phyloP scores from a whole-genome alignment of 1,284 basidiomycete genomes.

The Cutaneotrichosporon sp. region DNA sequence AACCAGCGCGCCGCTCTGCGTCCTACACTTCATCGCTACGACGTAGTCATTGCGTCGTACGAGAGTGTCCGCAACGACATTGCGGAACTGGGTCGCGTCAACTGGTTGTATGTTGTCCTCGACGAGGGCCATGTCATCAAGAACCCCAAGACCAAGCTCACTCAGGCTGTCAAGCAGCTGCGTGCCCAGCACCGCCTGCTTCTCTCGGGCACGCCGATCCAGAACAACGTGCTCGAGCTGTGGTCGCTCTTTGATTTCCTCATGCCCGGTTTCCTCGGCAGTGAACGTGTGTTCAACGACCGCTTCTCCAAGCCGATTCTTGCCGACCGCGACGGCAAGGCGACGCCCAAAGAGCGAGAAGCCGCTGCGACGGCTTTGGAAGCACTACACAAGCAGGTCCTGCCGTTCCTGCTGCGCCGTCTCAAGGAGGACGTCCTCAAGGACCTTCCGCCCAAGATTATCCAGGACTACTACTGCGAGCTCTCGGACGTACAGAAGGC shows the following conservation, averaged over 20 bases:
- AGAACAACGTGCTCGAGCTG: conserved; percentile 96
- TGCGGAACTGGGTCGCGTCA: conserved; percentile 62
- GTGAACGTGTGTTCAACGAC: conserved; percentile 91
- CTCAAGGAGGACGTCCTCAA: conserved; percentile 96
- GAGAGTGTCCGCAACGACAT: conserved; percentile 97
- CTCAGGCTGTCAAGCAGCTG: conserved; percentile 89
- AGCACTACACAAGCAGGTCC: conserved; percentile 94
- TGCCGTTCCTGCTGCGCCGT: conserved; percentile 94
- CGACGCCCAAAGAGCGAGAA: conserved; percentile 79
- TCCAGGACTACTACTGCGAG: conserved; percentile 99
- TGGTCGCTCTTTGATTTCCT: conserved; percentile 99
- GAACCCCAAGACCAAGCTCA: conserved; percentile 95
- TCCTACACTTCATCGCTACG: conserved; percentile 63
- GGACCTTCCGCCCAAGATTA: conserved; percentile 98
- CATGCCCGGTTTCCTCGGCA: conserved; percentile 98
- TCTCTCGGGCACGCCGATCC: conserved; percentile 94
- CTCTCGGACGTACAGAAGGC: conserved; percentile 88
- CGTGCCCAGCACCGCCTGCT: conserved; percentile 88
- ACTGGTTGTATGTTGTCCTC: conserved; percentile 94
- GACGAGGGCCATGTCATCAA: conserved; percentile 99
- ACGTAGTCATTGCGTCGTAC: conserved; percentile 94
- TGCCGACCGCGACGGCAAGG: conserved; percentile 89
- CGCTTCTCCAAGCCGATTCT: conserved; percentile 94
- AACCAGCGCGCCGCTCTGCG: conserved; percentile 72
- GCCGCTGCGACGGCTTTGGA: conserved; percentile 93